Conservation (phyloP, 2,329 filamentous ascomycete species). For the Aspergillus fijiensis region DNA sequence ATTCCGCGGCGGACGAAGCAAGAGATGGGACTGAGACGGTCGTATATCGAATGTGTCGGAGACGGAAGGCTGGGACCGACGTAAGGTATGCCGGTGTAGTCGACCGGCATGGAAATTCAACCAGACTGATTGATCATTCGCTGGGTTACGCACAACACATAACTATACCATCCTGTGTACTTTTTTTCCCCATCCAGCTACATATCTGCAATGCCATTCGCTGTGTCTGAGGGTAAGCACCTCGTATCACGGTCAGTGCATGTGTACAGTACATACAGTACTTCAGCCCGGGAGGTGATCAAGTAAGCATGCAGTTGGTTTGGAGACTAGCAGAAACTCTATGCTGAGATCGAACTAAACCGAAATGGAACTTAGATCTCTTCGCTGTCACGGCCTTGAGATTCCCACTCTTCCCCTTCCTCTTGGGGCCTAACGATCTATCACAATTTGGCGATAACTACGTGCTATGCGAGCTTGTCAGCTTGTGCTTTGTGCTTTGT, state of each 20-base stretch:
- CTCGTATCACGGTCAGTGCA: too few relatives aligned
- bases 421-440: background rate
- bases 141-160: background rate
- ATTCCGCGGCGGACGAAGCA: background rate
- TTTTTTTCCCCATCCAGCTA: too few relatives aligned
- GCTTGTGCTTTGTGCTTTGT: background rate
- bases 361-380: background rate
- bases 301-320: background rate
- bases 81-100: background rate
- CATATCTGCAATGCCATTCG: too few relatives aligned
- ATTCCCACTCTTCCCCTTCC: too few relatives aligned
- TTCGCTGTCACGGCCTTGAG: background rate
- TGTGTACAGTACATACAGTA: too few relatives aligned
- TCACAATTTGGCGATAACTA: background rate
- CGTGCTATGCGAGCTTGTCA: background rate
- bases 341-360: background rate
- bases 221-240: too few relatives aligned
- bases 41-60: background rate
- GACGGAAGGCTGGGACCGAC: background rate
- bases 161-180: too few relatives aligned
- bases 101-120: background rate
- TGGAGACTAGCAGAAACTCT: background rate
- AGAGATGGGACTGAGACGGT: background rate
- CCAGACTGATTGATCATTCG: background rate
- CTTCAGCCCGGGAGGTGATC: too few relatives aligned